These are phyloP conservation scores for Trichoderma koningii DNA, from an alignment of 2,329 filamentous ascomycete species.

Conservation along the genomic window DNA sequence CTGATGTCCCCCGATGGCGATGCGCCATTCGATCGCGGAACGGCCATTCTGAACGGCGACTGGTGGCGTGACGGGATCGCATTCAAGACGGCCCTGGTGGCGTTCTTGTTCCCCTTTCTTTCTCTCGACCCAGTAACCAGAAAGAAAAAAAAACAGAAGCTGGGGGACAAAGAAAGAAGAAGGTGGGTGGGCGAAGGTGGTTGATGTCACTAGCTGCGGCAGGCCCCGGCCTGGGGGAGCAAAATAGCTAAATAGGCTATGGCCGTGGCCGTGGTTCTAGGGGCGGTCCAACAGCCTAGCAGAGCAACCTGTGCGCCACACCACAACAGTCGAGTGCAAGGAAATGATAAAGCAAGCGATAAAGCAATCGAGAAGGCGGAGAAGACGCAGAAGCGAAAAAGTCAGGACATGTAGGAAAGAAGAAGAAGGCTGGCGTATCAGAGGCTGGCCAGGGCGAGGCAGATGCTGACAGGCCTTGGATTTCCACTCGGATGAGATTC, in stretches of 20 bases:
- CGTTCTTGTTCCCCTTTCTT: not conserved
- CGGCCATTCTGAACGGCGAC: constrained; percentile 30
- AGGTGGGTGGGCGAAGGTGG: constrained; percentile 16
- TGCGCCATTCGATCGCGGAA: constrained; percentile 31
- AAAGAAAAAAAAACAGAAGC: constrained; percentile 4
- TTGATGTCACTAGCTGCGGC: constrained; percentile 26
- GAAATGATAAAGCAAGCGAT: not conserved
- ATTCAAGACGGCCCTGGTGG: constrained; percentile 20
- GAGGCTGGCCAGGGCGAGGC: constrained; percentile 14
- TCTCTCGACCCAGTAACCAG: not conserved
- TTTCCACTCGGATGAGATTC: not conserved
- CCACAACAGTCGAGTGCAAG: not conserved
- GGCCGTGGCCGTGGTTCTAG: not conserved
- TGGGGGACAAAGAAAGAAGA: constrained; percentile 1
- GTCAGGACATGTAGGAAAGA: not conserved
- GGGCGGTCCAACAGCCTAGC: constrained; percentile 2
- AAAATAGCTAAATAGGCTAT: constrained; percentile 9
- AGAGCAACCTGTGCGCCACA: constrained; percentile 13
- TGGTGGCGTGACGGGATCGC: constrained; percentile 14
- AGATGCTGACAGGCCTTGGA: constrained; percentile 15
- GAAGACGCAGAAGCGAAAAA: not conserved
- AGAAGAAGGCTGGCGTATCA: constrained; percentile 15
- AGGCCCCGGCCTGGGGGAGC: constrained; percentile 16
- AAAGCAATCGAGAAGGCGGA: not conserved
- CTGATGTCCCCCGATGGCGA: constrained; percentile 36